Evolutionary conservation across 2,329 filamentous ascomycete genomes (phyloP).

Genomic region (Colletotrichum ledebouriae): DNA sequence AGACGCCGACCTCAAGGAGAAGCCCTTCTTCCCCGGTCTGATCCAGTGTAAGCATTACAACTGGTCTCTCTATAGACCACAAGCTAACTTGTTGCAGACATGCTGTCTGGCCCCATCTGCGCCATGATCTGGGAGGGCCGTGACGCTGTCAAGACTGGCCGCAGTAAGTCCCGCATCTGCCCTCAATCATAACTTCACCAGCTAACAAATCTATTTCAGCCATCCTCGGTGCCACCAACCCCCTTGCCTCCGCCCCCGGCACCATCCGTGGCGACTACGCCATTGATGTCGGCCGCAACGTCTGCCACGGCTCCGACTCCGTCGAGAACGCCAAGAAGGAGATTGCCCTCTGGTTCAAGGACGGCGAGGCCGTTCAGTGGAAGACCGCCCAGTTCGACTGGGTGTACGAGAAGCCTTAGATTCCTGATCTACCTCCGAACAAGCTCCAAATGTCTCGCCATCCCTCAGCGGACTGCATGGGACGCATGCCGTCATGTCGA

Average conservation of each 20-base stretch:
- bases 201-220: constrained; percentile 56
- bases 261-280: constrained; percentile 97
- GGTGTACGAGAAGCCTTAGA: constrained; percentile 92
- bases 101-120: constrained; percentile 95
- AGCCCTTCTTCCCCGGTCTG: constrained; percentile 97
- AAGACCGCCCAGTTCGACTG: constrained; percentile 89
- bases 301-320: constrained; percentile 99
- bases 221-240: constrained; percentile 99
- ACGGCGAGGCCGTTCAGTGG: constrained; percentile 86
- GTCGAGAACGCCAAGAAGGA: constrained; percentile 99
- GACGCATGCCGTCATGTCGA: constrained; percentile 26
- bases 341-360: constrained; percentile 98
- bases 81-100: constrained; percentile 72
- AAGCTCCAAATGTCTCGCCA: constrained; percentile 8
- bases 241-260: constrained; percentile 90
- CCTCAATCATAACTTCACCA: constrained; percentile 44
- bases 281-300: constrained; percentile 89
- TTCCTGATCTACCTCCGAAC: constrained; percentile 26
- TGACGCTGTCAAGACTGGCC: constrained; percentile 99
- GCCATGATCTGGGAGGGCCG: constrained; percentile 99
- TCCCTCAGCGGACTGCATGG: not conserved
- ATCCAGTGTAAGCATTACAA: constrained; percentile 79
- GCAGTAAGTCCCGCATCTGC: constrained; percentile 68
- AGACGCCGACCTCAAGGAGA: constrained; percentile 89
- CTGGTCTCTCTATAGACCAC: not conserved